These are phyloP conservation scores for Tulasnella sp. DNA, from an alignment of 768 basidiomycete genomes.

Conservation along the genomic window DNA sequence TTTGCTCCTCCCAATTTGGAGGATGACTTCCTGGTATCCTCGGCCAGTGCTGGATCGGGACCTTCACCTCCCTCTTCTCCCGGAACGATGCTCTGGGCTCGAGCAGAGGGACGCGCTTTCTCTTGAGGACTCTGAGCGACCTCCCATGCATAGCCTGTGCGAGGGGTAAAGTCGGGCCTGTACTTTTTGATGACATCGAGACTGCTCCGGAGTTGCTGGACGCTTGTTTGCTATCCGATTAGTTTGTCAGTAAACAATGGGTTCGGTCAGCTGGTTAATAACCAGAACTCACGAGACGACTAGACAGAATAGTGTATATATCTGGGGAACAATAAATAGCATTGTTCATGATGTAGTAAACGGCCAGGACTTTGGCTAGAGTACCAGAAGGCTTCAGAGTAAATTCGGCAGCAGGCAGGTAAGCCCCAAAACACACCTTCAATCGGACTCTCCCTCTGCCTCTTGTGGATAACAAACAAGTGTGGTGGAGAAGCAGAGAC, in stretches of 20 bases:
- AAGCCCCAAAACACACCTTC: conserved; percentile 50
- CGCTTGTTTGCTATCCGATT: not conserved
- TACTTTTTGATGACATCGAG: conserved; percentile 64
- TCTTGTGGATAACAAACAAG: conserved; percentile 84
- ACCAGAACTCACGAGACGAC: conserved; percentile 54
- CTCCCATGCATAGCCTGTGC: conserved; percentile 71
- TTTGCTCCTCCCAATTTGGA: not conserved
- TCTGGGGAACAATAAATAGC: conserved; percentile 85
- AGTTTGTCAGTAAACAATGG: not conserved
- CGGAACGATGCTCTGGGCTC: not conserved
- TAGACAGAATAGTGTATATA: conserved; percentile 74
- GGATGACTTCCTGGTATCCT: not conserved
- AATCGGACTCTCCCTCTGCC: conserved; percentile 72
- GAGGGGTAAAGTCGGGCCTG: conserved; percentile 75
- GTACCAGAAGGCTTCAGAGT: not conserved
- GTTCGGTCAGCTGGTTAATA: not conserved
- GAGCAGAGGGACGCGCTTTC: not conserved
- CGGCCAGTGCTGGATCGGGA: not conserved
- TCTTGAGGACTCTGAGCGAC: not conserved
- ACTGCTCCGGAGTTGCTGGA: conserved; percentile 53
- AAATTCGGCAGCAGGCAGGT: not conserved
- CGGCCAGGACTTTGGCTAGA: conserved; percentile 65
- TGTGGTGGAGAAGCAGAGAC: conserved; percentile 72
- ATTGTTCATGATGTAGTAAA: conserved; percentile 83
- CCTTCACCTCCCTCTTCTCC: not conserved